Percentiles rank a stretch among this genome's conserved stretches.
Evolutionary conservation across 441 rosid species (phyloP).

Genomic region (Populus hybrid): DNA sequence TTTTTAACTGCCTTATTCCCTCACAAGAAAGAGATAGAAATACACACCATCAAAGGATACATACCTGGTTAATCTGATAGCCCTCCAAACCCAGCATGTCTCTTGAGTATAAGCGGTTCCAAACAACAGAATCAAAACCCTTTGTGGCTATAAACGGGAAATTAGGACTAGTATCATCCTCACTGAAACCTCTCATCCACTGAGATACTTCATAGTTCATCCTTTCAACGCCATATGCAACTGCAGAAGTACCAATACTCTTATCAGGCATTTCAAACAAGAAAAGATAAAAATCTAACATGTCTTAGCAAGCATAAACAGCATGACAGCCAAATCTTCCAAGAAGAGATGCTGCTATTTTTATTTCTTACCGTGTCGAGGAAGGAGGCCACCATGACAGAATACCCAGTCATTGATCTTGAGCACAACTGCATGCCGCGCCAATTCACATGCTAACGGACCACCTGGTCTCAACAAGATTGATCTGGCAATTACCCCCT

Average conservation of each 20-base stretch:
- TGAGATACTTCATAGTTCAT: slow-evolving; percentile 75
- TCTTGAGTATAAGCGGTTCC: slow-evolving; percentile 86
- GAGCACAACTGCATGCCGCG: slow-evolving; percentile 67
- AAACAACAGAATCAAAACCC: slow-evolving; percentile 87
- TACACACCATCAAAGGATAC: background rate
- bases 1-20: background rate
- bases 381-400: slow-evolving; percentile 96
- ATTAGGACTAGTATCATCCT: slow-evolving; percentile 34
- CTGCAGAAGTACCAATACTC: slow-evolving; percentile 44
- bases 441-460: slow-evolving; percentile 68
- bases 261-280: slow-evolving; percentile 32
- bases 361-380: slow-evolving; percentile 66
- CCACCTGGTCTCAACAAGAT: slow-evolving; percentile 81
- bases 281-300: slow-evolving; percentile 2
- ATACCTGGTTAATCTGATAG: slow-evolving; percentile 65
- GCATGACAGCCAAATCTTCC: slow-evolving; percentile 4
- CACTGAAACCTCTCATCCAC: slow-evolving; percentile 73
- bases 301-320: background rate
- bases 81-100: slow-evolving; percentile 56
- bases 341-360: slow-evolving; percentile 6
- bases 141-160: slow-evolving; percentile 76
- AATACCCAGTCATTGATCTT: slow-evolving; percentile 88
- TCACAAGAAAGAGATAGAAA: background rate
- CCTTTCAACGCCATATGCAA: slow-evolving; percentile 82
- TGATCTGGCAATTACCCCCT: slow-evolving; percentile 86